These are phyloP conservation scores for Pseudocercospora musae DNA, from an alignment of 2,329 filamentous ascomycete genomes.

Conservation along the genomic window DNA sequence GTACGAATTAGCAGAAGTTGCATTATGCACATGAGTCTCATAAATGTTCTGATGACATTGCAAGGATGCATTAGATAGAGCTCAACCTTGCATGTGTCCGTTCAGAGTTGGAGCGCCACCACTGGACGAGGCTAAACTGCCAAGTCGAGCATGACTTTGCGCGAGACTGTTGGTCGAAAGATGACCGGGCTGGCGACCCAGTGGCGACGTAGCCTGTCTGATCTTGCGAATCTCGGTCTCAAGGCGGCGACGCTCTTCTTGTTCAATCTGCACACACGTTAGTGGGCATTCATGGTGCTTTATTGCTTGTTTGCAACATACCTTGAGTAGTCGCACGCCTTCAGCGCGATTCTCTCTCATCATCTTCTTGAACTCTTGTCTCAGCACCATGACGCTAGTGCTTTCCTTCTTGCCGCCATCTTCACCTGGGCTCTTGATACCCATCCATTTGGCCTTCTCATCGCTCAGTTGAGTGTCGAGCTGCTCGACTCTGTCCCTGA, in stretches of 20 bases:
- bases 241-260: constrained; percentile 67
- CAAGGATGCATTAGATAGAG: neutral
- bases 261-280: constrained; percentile 56
- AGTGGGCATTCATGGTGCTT: constrained; percentile 17
- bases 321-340: constrained; percentile 61
- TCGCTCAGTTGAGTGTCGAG: constrained; percentile 64
- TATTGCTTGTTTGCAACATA: constrained; percentile 41
- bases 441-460: constrained; percentile 65
- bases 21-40: neutral
- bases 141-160: constrained; percentile 7
- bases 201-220: constrained; percentile 39
- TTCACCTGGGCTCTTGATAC: constrained; percentile 52
- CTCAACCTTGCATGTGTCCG: neutral
- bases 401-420: constrained; percentile 44
- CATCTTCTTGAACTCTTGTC: constrained; percentile 77
- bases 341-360: constrained; percentile 69
- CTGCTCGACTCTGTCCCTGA: constrained; percentile 61
- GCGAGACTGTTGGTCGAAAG: constrained; percentile 9
- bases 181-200: constrained; percentile 16
- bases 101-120: constrained; percentile 2
- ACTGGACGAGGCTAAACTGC: constrained; percentile 12
- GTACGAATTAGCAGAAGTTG: neutral
- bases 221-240: constrained; percentile 60
- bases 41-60: neutral
- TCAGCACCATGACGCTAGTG: constrained; percentile 66